phyloP scores from a whole-genome alignment of 768 basidiomycete species.

The Rubroboletus satanas region DNA sequence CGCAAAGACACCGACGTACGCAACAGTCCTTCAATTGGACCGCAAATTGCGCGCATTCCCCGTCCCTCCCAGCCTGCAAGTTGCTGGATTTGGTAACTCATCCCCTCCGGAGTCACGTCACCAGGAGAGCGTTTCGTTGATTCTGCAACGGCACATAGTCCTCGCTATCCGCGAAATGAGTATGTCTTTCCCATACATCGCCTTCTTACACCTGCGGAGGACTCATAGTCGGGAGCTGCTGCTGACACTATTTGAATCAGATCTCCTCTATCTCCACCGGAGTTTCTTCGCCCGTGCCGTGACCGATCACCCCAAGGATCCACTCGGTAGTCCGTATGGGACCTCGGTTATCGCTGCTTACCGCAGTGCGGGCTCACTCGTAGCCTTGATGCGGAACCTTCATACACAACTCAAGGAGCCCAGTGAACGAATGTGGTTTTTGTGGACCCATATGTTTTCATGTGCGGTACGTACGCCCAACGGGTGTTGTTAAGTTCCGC shows the following conservation, averaged over 20 bases:
- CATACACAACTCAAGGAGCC: constrained; percentile 60
- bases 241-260: constrained; percentile 34
- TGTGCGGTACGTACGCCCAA: constrained; percentile 48
- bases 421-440: constrained; percentile 61
- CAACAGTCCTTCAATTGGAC: constrained; percentile 63
- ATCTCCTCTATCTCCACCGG: constrained; percentile 66
- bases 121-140: constrained; percentile 38
- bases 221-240: not conserved
- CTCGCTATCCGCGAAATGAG: constrained; percentile 68
- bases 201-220: not conserved
- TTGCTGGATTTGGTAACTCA: constrained; percentile 61
- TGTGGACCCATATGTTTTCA: constrained; percentile 50
- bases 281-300: constrained; percentile 73
- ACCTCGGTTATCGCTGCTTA: constrained; percentile 73
- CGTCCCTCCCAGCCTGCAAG: constrained; percentile 61
- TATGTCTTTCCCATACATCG: constrained; percentile 32
- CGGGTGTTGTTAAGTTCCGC: constrained; percentile 4
- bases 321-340: constrained; percentile 67
- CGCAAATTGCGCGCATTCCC: constrained; percentile 65
- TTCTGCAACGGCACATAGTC: constrained; percentile 63
- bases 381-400: constrained; percentile 66
- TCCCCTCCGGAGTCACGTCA: constrained; percentile 40
- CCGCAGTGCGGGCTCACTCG: constrained; percentile 66
- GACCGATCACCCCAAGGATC: constrained; percentile 70
- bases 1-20: constrained; percentile 64